Conservation (phyloP, 495 filamentous ascomycete species). For the Xylaria venustula region DNA sequence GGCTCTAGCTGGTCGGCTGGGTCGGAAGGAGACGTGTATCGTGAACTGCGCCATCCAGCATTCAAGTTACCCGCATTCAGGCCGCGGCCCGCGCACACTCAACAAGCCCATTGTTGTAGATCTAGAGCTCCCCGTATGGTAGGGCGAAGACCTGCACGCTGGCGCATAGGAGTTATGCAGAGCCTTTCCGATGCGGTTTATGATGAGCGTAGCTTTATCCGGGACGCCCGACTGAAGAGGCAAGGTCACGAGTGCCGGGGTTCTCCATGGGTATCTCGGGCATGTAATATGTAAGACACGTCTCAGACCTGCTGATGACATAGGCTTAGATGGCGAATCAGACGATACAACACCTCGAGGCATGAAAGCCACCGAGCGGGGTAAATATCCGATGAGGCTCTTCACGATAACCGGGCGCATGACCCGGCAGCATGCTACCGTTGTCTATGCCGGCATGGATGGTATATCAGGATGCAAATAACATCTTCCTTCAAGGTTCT, state of each 20-base stretch:
- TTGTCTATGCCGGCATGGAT: not conserved
- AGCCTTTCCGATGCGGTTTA: not conserved
- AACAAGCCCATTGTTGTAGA: conserved; percentile 79
- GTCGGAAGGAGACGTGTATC: conserved; percentile 69
- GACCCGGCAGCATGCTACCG: not conserved
- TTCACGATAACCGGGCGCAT: not conserved
- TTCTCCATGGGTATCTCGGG: not conserved
- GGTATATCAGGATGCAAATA: not conserved
- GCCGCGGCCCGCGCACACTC: conserved; percentile 53
- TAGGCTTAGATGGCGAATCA: not conserved
- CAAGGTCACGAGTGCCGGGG: not conserved
- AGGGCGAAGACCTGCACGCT: conserved; percentile 5
- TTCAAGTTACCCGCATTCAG: conserved; percentile 61
- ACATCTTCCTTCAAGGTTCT: not conserved
- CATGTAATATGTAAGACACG: not conserved
- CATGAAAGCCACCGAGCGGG: conserved; percentile 12
- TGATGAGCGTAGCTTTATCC: not conserved
- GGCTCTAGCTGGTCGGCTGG: conserved; percentile 40
- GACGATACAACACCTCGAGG: not conserved
- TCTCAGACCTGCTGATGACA: not conserved
- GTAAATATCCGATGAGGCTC: conserved; percentile 11
- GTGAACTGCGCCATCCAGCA: conserved; percentile 75
- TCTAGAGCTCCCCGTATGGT: conserved; percentile 65
- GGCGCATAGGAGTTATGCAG: not conserved
- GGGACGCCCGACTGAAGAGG: not conserved